Conservation (phyloP, 345 rosid species). For the Mallotus nudiflorus region DNA sequence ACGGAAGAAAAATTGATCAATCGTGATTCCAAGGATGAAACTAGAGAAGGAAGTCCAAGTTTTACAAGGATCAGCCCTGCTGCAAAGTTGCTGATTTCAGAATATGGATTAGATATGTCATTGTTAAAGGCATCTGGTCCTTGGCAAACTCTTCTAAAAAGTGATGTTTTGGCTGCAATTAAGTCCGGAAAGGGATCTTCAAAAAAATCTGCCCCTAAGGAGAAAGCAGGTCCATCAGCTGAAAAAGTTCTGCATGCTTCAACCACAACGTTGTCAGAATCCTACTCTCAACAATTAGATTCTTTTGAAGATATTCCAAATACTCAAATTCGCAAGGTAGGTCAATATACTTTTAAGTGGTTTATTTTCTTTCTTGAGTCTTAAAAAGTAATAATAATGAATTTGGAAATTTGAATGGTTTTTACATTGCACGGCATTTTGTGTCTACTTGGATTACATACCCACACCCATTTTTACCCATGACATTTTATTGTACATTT, state of each 20-base stretch:
- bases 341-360: not conserved
- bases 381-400: no score
- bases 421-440: not conserved
- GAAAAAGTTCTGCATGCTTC: slow-evolving; percentile 41
- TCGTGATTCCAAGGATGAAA: slow-evolving; percentile 44
- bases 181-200: slow-evolving; percentile 67
- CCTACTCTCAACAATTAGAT: slow-evolving; percentile 46
- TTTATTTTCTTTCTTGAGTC: not conserved
- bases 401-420: not conserved
- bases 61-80: slow-evolving; percentile 90
- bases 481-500: not conserved
- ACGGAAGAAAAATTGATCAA: slow-evolving; percentile 46
- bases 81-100: slow-evolving; percentile 73
- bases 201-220: slow-evolving; percentile 38
- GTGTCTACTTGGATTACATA: not conserved
- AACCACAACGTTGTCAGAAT: slow-evolving; percentile 29
- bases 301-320: slow-evolving; percentile 84
- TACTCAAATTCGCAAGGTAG: slow-evolving; percentile 97
- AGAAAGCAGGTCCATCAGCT: slow-evolving; percentile 45
- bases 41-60: slow-evolving; percentile 34
- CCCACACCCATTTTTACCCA: not conserved
- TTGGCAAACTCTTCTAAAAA: slow-evolving; percentile 81
- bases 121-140: slow-evolving; percentile 83
- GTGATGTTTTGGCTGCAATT: slow-evolving; percentile 79
- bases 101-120: slow-evolving; percentile 77